A percentile compares a stretch with the other conserved stretches of the same genome.
These are phyloP conservation scores for Canavalia ensiformis DNA, from an alignment of 306 rosid species.

Conservation along the genomic window DNA sequence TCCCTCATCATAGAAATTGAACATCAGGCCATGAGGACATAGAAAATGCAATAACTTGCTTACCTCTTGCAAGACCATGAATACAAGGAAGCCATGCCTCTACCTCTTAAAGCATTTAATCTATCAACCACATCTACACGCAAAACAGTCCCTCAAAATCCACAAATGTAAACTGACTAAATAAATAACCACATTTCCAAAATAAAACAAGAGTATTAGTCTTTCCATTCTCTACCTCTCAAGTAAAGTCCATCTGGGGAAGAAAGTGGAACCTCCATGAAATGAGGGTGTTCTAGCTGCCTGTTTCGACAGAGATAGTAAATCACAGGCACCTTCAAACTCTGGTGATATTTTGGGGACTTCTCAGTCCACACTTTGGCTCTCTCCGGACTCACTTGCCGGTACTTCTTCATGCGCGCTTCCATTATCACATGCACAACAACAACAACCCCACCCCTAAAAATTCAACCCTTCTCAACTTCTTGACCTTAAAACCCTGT, in stretches of 20 bases:
- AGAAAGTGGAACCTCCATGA: slow-evolving; percentile 94
- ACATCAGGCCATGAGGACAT: slow-evolving; percentile 20
- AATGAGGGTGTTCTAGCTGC: slow-evolving; percentile 97
- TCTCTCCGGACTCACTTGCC: slow-evolving; percentile 94
- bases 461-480: slow-evolving; percentile 37
- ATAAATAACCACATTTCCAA: neutral
- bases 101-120: slow-evolving; percentile 85
- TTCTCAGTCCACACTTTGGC: slow-evolving; percentile 97
- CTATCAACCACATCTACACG: slow-evolving; percentile 85
- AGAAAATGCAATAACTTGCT: slow-evolving; percentile 35
- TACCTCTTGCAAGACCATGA: slow-evolving; percentile 99
- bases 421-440: slow-evolving; percentile 70
- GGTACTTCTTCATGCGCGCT: slow-evolving; percentile 77
- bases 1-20: slow-evolving; percentile 38
- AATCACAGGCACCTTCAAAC: slow-evolving; percentile 83
- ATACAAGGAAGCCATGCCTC: slow-evolving; percentile 92
- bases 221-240: slow-evolving; percentile 68
- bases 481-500: slow-evolving; percentile 11
- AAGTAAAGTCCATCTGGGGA: slow-evolving; percentile 82
- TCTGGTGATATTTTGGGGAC: slow-evolving; percentile 88
- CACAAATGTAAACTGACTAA: neutral
- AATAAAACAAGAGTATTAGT: neutral
- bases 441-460: slow-evolving; percentile 11
- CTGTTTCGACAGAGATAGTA: slow-evolving; percentile 89
- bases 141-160: slow-evolving; percentile 46